Conservation (phyloP, 2,329 filamentous ascomycete genomes). For the Clarireedia hainanense region DNA sequence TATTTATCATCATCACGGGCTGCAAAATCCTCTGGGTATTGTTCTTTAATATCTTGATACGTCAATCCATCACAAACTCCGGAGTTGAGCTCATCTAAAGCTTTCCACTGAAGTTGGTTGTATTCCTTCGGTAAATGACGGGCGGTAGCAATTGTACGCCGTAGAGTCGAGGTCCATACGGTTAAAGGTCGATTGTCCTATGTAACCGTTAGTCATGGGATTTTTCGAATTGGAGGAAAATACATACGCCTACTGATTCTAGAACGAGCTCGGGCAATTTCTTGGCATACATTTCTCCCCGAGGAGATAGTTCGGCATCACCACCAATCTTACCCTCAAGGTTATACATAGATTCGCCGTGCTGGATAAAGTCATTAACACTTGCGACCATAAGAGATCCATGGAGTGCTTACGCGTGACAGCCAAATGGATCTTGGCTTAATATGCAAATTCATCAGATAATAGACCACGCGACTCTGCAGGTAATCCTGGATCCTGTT, state of each 20-base stretch:
- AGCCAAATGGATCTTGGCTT: conserved; percentile 95
- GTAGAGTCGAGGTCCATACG: conserved; percentile 68
- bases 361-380: conserved; percentile 41
- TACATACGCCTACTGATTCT: conserved; percentile 74
- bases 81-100: conserved; percentile 91
- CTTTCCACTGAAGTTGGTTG: conserved; percentile 98
- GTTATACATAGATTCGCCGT: conserved; percentile 93
- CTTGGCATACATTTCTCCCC: conserved; percentile 79
- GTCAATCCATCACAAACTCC: conserved; percentile 96
- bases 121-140: conserved; percentile 73
- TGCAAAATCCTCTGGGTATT: conserved; percentile 88
- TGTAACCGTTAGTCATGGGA: conserved; percentile 8
- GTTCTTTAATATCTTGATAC: conserved; percentile 75
- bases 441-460: conserved; percentile 97
- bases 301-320: conserved; percentile 76
- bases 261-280: conserved; percentile 78
- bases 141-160: conserved; percentile 86
- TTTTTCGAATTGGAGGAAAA: conserved; percentile 11
- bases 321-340: conserved; percentile 86
- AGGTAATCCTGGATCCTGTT: conserved; percentile 96
- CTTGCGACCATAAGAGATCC: not conserved
- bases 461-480: conserved; percentile 93
- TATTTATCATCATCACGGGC: conserved; percentile 98
- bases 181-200: conserved; percentile 53
- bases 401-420: conserved; percentile 59